Evolutionary conservation across 2,329 filamentous ascomycete species (phyloP), one percentile per base, ranked within the genome.

Genomic region (Podosphaera xanthii): DNA sequence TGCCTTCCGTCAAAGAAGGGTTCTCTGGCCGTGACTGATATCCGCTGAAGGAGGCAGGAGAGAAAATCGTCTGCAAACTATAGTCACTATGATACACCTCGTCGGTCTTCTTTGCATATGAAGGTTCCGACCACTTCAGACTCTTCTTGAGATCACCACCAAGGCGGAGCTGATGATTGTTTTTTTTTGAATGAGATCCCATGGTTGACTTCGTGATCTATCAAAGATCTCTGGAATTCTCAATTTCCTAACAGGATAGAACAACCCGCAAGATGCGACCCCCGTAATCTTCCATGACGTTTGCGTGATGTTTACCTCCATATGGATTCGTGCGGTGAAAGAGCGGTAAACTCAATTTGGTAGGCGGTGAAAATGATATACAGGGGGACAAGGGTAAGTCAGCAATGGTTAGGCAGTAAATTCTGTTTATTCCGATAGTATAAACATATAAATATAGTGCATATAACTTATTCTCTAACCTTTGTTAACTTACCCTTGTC

Each of bases 1-100:
- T 61, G 68, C 68, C 67, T 63, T 69, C 67, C 50, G 68, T 69
- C 53, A 65, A 68, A 34, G 63, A 64, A 30, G 67, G 58, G 48
- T 65, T 67, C 49, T 60, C 64, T 60, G 67, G 67, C 55, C 64
- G 36, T 30, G 54, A 14, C 44, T 8, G n/a, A 38, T 44, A 22
- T 34, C 14, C 54, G 2, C 31, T 6, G n/a, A 7, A 3, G 5
- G 34, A 44, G 40, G 5, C n/a, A 6, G 40, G 10, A 44, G 40
- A 44, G 3, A 44, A 4, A 12, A 14, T 6, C 10, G 40, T 44
- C 4, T 8, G 9, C n/a, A 6, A 8, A 12, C 10, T 14, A 3
- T 44, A 14, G 40, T 12, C n/a, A 44, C 40, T 44, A 7, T 44
- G 40, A 12, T 44, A 3, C n/a, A 44, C 10, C 10, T 44, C 10